These are phyloP conservation scores for Boletus fagicola DNA, from an alignment of 768 basidiomycete species.

Conservation along the genomic window DNA sequence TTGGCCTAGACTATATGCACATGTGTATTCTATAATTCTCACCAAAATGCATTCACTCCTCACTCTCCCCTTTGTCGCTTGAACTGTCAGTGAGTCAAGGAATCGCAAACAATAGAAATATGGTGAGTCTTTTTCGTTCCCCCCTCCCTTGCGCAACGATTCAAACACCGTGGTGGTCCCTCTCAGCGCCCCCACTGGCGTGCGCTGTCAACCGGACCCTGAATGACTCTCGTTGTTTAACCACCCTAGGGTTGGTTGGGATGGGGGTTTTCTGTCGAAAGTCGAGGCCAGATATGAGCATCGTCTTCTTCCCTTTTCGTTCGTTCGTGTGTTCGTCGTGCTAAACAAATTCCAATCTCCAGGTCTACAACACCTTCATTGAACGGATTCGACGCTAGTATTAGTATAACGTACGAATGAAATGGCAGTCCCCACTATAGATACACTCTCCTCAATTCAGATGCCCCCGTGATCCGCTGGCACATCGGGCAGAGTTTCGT, in stretches of 20 bases:
- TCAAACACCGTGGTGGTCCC: conserved; percentile 68
- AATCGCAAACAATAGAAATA: not conserved
- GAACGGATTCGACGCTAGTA: not conserved
- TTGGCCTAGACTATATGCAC: conserved; percentile 19
- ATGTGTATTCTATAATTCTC: conserved; percentile 31
- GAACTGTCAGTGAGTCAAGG: not conserved
- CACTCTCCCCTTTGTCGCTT: not conserved
- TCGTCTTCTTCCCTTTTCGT: not conserved
- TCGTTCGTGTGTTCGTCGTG: not conserved
- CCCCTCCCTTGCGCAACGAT: conserved; percentile 39
- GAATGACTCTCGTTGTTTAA: conserved; percentile 43
- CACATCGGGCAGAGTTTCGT: conserved; percentile 86
- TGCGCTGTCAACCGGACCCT: conserved; percentile 17
- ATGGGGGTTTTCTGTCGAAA: conserved; percentile 50
- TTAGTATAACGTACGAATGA: not conserved
- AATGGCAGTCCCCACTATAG: conserved; percentile 37
- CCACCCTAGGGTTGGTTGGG: conserved; percentile 51
- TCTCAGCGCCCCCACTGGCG: conserved; percentile 1
- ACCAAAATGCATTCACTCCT: conserved; percentile 13
- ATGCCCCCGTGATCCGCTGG: conserved; percentile 77
- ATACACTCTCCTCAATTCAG: conserved; percentile 75
- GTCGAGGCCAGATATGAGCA: conserved; percentile 89
- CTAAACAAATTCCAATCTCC: conserved; percentile 3
- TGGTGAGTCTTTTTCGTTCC: conserved; percentile 31
- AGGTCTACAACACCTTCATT: conserved; percentile 5